phyloP scores from a whole-genome alignment of 768 basidiomycete genomes.

The Psilocybe cyanescens region DNA sequence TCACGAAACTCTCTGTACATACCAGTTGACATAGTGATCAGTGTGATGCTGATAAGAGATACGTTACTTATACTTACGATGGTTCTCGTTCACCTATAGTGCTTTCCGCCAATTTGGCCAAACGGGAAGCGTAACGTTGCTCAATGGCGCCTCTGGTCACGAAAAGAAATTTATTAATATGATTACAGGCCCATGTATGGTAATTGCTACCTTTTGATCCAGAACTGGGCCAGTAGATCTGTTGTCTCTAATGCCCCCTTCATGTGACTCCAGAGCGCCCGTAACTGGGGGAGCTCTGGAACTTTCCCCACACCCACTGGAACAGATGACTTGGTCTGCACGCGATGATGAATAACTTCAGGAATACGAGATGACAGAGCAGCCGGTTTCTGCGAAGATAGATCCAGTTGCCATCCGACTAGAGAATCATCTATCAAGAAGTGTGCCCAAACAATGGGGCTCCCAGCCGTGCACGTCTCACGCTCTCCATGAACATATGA shows the following conservation, averaged over 20 bases:
- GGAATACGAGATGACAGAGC: not conserved
- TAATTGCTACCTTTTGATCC: constrained; percentile 18
- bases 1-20: constrained; percentile 17
- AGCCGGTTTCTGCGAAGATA: not conserved
- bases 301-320: constrained; percentile 2
- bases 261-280: constrained; percentile 16
- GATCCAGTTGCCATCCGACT: constrained; percentile 10
- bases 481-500: constrained; percentile 12
- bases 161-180: not conserved
- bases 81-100: constrained; percentile 20
- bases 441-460: constrained; percentile 21
- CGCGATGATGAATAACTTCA: not conserved
- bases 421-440: constrained; percentile 21
- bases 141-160: constrained; percentile 22
- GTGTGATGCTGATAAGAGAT: constrained; percentile 1
- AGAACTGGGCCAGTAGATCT: constrained; percentile 21
- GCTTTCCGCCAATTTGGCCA: constrained; percentile 20
- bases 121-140: constrained; percentile 22
- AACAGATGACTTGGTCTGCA: not conserved
- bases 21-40: not conserved
- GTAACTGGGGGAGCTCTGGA: constrained; percentile 3
- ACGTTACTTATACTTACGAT: constrained; percentile 7
- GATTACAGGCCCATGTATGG: not conserved
- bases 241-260: constrained; percentile 18
- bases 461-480: constrained; percentile 15